Evolutionary conservation across 768 basidiomycete species (phyloP).

Genomic region (Pholiota molesta): DNA sequence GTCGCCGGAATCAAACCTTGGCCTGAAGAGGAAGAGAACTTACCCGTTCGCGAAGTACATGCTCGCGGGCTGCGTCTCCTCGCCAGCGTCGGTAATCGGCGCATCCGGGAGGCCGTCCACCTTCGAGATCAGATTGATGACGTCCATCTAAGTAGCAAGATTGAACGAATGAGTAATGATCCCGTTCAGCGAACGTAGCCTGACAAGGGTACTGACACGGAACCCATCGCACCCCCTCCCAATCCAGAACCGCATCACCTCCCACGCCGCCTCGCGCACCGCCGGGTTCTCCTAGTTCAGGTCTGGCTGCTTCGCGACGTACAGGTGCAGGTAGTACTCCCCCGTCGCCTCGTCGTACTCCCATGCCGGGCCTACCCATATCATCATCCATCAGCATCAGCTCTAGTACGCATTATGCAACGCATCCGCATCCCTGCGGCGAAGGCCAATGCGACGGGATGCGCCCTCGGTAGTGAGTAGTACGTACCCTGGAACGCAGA

Average conservation of each 20-base stretch:
- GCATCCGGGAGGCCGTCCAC: slow-evolving; percentile 67
- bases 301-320: slow-evolving; percentile 69
- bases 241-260: slow-evolving; percentile 76
- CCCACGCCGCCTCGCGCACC: slow-evolving; percentile 60
- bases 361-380: slow-evolving; percentile 71
- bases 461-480: too few species aligned
- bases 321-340: slow-evolving; percentile 78
- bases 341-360: slow-evolving; percentile 63
- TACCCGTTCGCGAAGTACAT: slow-evolving; percentile 65
- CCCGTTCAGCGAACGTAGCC: too few species aligned
- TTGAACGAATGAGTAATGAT: background rate
- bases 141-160: slow-evolving; percentile 78
- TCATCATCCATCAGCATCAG: too few species aligned
- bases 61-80: slow-evolving; percentile 56
- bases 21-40: slow-evolving; percentile 9
- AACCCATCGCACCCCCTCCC: slow-evolving; percentile 77
- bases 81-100: slow-evolving; percentile 50
- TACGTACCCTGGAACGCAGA: slow-evolving; percentile 61
- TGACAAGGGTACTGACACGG: slow-evolving; percentile 44
- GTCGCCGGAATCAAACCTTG: background rate
- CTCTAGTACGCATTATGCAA: too few species aligned
- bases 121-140: slow-evolving; percentile 73
- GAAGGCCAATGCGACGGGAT: too few species aligned
- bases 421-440: too few species aligned
- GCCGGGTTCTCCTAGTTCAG: slow-evolving; percentile 76